Base-by-base conservation (phyloP, 108 stramenopile species). In the Asterionellopsis glacialis region DNA sequence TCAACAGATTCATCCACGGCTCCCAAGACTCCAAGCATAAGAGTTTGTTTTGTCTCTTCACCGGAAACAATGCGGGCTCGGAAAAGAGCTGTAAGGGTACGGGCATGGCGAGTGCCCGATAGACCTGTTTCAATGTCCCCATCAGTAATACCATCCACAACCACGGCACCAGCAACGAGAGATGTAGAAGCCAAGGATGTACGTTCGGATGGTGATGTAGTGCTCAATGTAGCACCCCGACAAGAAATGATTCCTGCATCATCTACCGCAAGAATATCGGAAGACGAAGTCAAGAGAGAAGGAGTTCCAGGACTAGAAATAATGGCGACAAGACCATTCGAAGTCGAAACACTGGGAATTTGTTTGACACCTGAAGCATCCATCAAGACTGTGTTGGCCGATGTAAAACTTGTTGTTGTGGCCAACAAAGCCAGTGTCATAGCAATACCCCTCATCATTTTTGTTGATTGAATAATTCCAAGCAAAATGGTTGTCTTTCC, bases 81-180 rank as follows among this genome's bases (percentile, higher is more conserved):
- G 57, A 91, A 88, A 25, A 91, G 44, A 38, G 87, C 87, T 0
- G 82, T 82, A 33, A 91, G 61, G 9, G 90, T 91, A 26, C 80
- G 56, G 1, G 82, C 87, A 67, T 91, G 90, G 18, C 90, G 65
- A 7, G 90, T 83, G 28, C 75, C 67, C 2, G 63, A 70, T 69
- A 87, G 68, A 47, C 86, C 90, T 6, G 69, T 67, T 68, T 84
- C 75, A 19, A 84, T 66, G 72, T 91, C 90, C 15, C 83, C 85
- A 48, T 73, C 59, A 0, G 87, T 91, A 21, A 91, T 84, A 6
- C 90, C 90, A 39, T 76, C 74, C 15, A 91, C 50, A 11, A 91
- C 41, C 2, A 91, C 69, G 2, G 72, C 75, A 45, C 67, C 73
- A 18, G 90, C 74, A 42, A 84, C 62, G 1, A 76, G 50, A 4